These are phyloP conservation scores for Aureobasidium sp. DNA, from an alignment of 2,329 filamentous ascomycete species.

Conservation along the genomic window DNA sequence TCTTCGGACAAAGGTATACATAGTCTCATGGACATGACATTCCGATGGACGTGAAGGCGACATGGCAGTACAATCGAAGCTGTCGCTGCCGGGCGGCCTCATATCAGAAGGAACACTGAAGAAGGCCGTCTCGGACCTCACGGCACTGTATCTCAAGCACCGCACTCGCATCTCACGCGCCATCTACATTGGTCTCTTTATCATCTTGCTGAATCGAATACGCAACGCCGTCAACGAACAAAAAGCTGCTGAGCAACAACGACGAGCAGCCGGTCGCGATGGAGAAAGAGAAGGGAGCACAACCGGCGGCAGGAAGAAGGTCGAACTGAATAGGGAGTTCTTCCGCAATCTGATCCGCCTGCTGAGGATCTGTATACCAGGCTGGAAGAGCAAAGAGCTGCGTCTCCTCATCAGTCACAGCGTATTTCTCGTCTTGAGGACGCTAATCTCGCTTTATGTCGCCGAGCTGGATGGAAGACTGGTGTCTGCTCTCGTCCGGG, in stretches of 20 bases:
- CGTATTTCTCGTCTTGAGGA: constrained; percentile 83
- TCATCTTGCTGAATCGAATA: constrained; percentile 77
- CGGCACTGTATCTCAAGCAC: constrained; percentile 67
- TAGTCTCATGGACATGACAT: not conserved
- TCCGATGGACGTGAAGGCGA: not conserved
- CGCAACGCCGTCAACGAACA: constrained; percentile 85
- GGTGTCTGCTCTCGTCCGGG: constrained; percentile 86
- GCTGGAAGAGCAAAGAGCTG: constrained; percentile 83
- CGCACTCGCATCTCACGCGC: constrained; percentile 75
- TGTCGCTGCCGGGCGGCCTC: constrained; percentile 44
- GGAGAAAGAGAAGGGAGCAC: constrained; percentile 25
- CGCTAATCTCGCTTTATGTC: constrained; percentile 89
- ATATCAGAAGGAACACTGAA: constrained; percentile 57
- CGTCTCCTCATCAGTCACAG: constrained; percentile 83
- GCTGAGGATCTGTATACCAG: constrained; percentile 80
- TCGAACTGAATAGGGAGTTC: constrained; percentile 87
- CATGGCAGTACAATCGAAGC: constrained; percentile 73
- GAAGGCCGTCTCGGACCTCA: constrained; percentile 58
- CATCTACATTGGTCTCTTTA: constrained; percentile 74
- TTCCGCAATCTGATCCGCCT: constrained; percentile 70
- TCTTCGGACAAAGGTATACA: not conserved
- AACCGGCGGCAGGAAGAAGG: constrained; percentile 50
- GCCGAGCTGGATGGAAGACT: constrained; percentile 91
- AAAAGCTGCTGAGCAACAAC: constrained; percentile 62
- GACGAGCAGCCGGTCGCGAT: constrained; percentile 38